These are phyloP conservation scores for Ailanthus altissimus DNA, from an alignment of 345 rosid species.

Conservation along the genomic window DNA sequence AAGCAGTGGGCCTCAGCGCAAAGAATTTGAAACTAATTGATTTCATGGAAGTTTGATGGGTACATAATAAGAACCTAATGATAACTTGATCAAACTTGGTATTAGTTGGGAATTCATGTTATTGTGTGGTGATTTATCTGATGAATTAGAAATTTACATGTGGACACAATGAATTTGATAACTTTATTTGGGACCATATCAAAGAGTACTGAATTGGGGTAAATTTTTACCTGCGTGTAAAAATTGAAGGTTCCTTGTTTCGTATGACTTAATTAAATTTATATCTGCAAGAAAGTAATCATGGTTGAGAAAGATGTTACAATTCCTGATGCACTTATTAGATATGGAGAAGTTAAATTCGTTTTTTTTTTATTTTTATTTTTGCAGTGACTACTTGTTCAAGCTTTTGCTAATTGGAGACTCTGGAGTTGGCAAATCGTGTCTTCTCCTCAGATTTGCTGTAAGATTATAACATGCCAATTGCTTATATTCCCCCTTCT, in stretches of 20 bases:
- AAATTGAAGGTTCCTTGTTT: not conserved
- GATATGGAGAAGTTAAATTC: not conserved
- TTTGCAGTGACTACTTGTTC: slow-evolving; percentile 40
- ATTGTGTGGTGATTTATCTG: slow-evolving; percentile 2
- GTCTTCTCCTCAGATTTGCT: slow-evolving; percentile 43
- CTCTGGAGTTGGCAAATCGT: slow-evolving; percentile 42
- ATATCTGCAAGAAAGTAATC: not conserved
- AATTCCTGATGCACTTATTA: not conserved
- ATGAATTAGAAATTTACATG: not conserved
- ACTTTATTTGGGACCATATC: not conserved
- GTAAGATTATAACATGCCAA: slow-evolving; percentile 21
- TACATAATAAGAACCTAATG: not conserved
- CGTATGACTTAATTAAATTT: not conserved
- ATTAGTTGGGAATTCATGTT: not conserved
- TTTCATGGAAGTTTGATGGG: not conserved
- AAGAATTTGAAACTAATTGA: not conserved
- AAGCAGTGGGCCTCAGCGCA: not conserved
- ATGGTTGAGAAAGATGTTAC: not conserved
- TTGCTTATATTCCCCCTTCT: not conserved
- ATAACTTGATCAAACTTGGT: not conserved
- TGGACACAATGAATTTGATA: not conserved
- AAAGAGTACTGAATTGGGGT: not conserved
- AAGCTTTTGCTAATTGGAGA: slow-evolving; percentile 45
- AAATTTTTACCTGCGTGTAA: not conserved
- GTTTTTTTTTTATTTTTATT: not conserved